These are phyloP conservation scores for Acanthamoeba lenticulata DNA, from an alignment of 208 protist genomes.

Conservation along the genomic window DNA sequence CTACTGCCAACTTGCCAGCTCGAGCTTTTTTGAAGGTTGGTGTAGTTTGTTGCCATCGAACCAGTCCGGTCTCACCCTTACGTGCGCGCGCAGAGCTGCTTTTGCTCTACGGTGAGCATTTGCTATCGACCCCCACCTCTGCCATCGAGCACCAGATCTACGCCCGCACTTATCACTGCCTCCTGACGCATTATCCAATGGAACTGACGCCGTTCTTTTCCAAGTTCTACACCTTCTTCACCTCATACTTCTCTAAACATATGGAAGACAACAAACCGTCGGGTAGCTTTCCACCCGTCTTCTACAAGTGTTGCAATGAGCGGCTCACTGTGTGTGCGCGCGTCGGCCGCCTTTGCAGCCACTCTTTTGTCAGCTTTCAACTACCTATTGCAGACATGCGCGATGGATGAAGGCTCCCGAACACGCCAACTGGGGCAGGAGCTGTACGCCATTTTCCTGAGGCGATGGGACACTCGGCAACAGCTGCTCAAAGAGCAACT, in stretches of 20 bases:
- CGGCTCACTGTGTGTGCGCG: no score
- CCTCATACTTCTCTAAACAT: neutral
- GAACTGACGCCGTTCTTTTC: neutral
- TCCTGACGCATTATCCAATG: conserved; percentile 41
- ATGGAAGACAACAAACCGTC: conserved; percentile 23
- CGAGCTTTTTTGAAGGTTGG: conserved; percentile 16
- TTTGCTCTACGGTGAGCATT: neutral
- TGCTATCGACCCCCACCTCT: neutral
- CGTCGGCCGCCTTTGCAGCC: neutral
- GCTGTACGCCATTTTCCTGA: neutral
- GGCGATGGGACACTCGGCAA: neutral
- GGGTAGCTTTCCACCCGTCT: neutral
- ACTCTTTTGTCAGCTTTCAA: conserved; percentile 13
- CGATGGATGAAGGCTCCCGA: neutral
- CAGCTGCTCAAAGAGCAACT: conserved; percentile 40
- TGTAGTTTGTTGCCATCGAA: neutral
- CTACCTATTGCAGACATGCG: conserved; percentile 33
- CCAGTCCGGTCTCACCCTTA: neutral
- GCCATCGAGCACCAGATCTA: conserved; percentile 48
- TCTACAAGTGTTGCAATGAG: neutral
- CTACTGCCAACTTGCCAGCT: conserved; percentile 22
- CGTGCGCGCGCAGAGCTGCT: neutral
- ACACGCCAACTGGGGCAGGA: neutral
- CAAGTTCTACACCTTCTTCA: conserved; percentile 32
- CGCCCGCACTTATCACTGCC: conserved; percentile 26